Evolutionary conservation across 163 green algal genomes (phyloP), one percentile per base, ranked within the genome.

Genomic region (Chloroidium sp.): DNA sequence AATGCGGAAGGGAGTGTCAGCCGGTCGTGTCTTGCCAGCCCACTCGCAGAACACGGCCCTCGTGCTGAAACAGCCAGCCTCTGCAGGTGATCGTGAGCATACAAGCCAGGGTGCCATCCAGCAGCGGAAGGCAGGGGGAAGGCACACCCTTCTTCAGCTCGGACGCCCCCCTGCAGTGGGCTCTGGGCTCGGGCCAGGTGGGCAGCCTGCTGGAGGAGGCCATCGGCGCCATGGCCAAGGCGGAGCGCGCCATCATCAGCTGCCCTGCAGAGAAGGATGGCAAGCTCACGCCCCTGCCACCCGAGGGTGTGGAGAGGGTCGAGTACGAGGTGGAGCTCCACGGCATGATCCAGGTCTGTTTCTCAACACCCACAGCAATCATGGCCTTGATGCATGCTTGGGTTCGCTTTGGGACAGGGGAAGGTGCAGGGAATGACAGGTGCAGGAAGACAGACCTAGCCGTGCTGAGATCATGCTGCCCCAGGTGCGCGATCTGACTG

Each of bases 401-500:
- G 78, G 60, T 79, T 3, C 4, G 79, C 75, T 64, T 81, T 61
- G 69, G 60, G 3, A 68, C 14, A 13, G 78, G 60, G 58, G 76
- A 74, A 74, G 67, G 67, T 74, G 12, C 67, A 74, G 36, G 36
- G 36, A 36, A 36, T 36, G 36, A 36, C 36, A 36, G 36, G 36
- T 36, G 36, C 36, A 36, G 36, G 72, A 76, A 59, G 3, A 57
- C 4, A 59, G 8, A 74, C 36, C 36, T 74, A 10, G 10, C 58
- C 58, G 80, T 36, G 36, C 36, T 36, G 36, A 36, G 36, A 36
- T 36, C 36, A 36, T 8, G 36, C 36, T 36, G 36, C 36, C 36
- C 36, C 90, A 98, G 89, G 92, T 97, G 62, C 87, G 94, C 0
- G 94, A 98, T 87, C 83, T 98, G 81, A 92, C 89, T 1, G 92